Evolutionary conservation across 2,329 filamentous ascomycete genomes (phyloP), one percentile per base, ranked within the genome.

Genomic region (Xylaria polymorpha): DNA sequence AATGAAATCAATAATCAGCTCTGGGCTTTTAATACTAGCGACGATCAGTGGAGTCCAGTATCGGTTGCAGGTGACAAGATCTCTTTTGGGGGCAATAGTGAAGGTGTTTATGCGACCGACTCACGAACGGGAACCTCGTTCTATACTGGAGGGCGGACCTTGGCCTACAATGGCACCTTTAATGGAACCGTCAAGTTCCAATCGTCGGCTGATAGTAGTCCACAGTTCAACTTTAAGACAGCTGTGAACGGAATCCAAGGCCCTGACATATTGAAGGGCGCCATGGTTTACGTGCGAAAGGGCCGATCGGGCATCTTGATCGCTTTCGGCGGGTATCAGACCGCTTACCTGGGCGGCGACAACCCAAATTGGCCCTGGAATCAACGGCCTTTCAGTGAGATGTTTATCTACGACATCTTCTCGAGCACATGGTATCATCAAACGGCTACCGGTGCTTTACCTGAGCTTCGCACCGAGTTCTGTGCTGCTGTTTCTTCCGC

Each of bases 321-420:
- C n/a, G 71, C 69, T 29, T 72, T 73, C 57, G 72, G 72, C 10
- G 72, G 71, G 29, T 72, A 73, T 46, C 57, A 74, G 37, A 73
- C 71, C 15, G 61, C 67, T 1, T 67, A 70, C 41, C 35, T 12
- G 1, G 65, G 66, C 12, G 59, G 29, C 18, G 22, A 66, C 8
- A 57, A 58, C n/a, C 14, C 48, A 3, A 58, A 10, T 10, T 60
- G 25, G 53, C 39, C 48, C n/a, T 73, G 58, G 66, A 69, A 67
- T 37, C 60, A 59, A n/a, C 68, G 67, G 7, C 48, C 67, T 3
- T 71, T 72, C 12, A 72, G 48, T 61, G 72, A 74, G 1, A 71
- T 72, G 15, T 74, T 58, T 18, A 68, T 70, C 12, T 68, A 65
- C 32, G 68, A 68, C 39, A 70, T 72, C 44, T 71, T 56, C 51